Evolutionary conservation across 2,329 filamentous ascomycete genomes (phyloP), one percentile per base, ranked within the genome.

Genomic region (Fusarium dlaminii): DNA sequence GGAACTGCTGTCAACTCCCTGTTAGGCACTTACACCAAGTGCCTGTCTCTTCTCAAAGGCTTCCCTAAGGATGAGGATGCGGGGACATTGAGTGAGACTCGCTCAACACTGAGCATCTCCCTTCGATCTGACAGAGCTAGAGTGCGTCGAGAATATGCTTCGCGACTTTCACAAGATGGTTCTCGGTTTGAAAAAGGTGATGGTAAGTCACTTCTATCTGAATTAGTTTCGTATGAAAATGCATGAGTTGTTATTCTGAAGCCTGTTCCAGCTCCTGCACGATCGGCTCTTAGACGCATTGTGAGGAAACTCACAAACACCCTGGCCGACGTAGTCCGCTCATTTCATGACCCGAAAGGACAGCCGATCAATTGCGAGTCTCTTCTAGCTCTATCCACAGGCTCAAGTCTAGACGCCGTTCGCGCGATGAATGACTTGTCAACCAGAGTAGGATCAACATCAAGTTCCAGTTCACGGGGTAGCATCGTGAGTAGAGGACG

Each of bases 381-480:
- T 6, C 81, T 89, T 34, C 79, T 84, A 67, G 82, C 83, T 11
- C 75, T 89, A 34, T 89, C 87, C 8, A 85, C 84, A 65, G 78
- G 83, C 7, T 88, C 86, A 0, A 82, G 86, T 32, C 67, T 82
- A n/a, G 85, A 88, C 56, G 86, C 87, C 4, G 83, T 89, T 67
- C 81, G 81, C 63, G 82, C 87, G 13, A 88, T 89, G 61, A 83
- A 86, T 57, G 81, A 83, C 22, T 79, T 89, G 32, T 88, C 87
- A 5, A 64, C 75, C 54, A 82, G 77, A 75, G 78, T 79, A 36
- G 66, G 61, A 39, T 75, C 70, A 42, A 63, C 64, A n/a, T 37
- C 59, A 57, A 76, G 43, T 51, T 55, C 68, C 55, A 76, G 62
- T 40, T 60, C 72, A 46, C 60, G 54, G 58, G 55, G 57, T 51